Conservation (phyloP, 306 rosid genomes). For the Trifolium fragiferum region DNA sequence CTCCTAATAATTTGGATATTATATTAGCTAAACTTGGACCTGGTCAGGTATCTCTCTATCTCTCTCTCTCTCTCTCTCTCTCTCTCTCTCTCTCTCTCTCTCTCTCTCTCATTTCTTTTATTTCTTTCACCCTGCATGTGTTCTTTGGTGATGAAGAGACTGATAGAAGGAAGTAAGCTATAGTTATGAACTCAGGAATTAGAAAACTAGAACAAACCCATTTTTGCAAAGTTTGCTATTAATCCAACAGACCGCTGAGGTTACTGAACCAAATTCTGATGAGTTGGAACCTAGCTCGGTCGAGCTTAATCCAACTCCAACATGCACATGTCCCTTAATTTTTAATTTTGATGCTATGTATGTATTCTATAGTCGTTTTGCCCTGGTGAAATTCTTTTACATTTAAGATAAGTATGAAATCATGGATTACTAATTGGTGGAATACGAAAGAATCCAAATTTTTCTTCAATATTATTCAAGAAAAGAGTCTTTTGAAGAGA, state of each 20-base stretch:
- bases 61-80: neutral
- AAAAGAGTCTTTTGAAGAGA: too few relatives aligned
- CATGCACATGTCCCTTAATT: neutral
- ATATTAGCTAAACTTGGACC: slow-evolving; percentile 78
- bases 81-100: neutral
- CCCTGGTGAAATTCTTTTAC: too few relatives aligned
- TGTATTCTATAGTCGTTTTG: neutral
- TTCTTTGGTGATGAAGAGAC: slow-evolving; percentile 26
- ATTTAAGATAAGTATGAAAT: too few relatives aligned
- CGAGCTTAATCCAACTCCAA: neutral
- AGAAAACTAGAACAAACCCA: neutral
- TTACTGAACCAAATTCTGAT: neutral
- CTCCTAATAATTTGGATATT: slow-evolving; percentile 59
- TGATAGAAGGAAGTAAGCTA: neutral
- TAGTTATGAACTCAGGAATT: neutral
- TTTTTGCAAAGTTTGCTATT: neutral
- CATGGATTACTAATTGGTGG: too few relatives aligned
- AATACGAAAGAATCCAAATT: too few relatives aligned
- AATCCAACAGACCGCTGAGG: neutral
- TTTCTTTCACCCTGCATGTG: neutral
- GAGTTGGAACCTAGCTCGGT: slow-evolving; percentile 8
- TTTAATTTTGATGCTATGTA: neutral
- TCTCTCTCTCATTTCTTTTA: neutral
- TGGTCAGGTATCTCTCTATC: slow-evolving; percentile 67
- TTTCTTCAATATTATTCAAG: too few relatives aligned